Evolutionary conservation across 495 filamentous ascomycete genomes (phyloP), one percentile per base, ranked within the genome.

Genomic region (Xylaria acuta): DNA sequence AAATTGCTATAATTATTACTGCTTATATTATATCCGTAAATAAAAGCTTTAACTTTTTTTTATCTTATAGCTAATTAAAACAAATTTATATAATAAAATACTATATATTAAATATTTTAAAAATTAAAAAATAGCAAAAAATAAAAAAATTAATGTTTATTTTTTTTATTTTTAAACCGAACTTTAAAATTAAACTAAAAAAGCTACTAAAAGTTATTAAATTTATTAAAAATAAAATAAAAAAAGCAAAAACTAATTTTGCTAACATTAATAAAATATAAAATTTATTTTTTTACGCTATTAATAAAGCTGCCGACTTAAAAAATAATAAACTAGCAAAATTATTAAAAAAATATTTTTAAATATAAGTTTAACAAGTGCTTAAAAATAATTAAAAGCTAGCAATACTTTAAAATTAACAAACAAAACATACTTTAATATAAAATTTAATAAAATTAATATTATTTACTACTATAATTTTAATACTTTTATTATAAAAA

Each of bases 11-110:
- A 40, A 11, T 40, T 12, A 12, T 54, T 54, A 54, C 9, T 5
- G 9, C 30, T 22, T 54, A 54, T 54, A 30, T 27, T 25, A 54
- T 54, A 30, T 54, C 6, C 30, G 30, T 8, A 5, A 54, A 30
- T 5, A 54, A 54, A 54, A 54, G 51, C 30, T 54, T 54, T 54
- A 54, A 54, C 11, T 12, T 69, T 6, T 62, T 62, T 34, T 47
- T 75, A 11, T 53, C 22, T 8, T 45, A 43, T 18, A 47, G 41
- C 34, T 54, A 30, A 12, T 54, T 54, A 45, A 60, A 56, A 63
- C 58, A 51, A 34, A 53, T 40, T 3, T 14, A 72, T 38, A 30
- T 16, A 38, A 47, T 68, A 27, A 53, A 64, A 36, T 60, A 49
- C 51, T 63, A 54, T 30, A 30, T 12, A 5, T 54, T 54, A 25